Percentiles rank a stretch among this genome's conserved stretches.
Evolutionary conservation across 805 yeast species (phyloP).

Genomic region (Candida golubevii): DNA sequence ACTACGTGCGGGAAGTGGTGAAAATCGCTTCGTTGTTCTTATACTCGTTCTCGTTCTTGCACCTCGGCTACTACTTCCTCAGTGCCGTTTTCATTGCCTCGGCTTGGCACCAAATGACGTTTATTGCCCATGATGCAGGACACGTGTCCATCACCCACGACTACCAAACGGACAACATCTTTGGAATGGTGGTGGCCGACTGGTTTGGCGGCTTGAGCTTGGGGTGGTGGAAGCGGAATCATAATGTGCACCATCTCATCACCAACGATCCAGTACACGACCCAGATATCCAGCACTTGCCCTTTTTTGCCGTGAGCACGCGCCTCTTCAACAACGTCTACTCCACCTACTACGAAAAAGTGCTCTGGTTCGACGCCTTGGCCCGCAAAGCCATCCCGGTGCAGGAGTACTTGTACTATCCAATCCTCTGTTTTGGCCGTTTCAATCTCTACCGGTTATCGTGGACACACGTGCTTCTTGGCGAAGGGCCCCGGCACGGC

Average conservation of each 20-base stretch:
- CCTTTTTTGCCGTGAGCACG: slow-evolving; percentile 82
- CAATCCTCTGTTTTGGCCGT: slow-evolving; percentile 76
- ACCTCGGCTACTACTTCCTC: slow-evolving; percentile 38
- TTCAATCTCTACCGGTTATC: slow-evolving; percentile 80
- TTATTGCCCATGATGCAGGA: slow-evolving; percentile 88
- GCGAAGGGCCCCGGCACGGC: slow-evolving; percentile 76
- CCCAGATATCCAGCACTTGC: slow-evolving; percentile 91
- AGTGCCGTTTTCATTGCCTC: slow-evolving; percentile 68
- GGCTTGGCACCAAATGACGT: slow-evolving; percentile 87
- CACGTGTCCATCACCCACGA: slow-evolving; percentile 80
- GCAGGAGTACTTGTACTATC: slow-evolving; percentile 72
- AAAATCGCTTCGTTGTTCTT: slow-evolving; percentile 55
- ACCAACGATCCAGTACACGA: slow-evolving; percentile 94
- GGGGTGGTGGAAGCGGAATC: slow-evolving; percentile 95
- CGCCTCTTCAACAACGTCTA: slow-evolving; percentile 63
- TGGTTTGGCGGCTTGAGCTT: slow-evolving; percentile 83
- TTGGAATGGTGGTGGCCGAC: slow-evolving; percentile 71
- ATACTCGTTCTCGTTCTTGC: slow-evolving; percentile 47
- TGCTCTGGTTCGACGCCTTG: slow-evolving; percentile 60
- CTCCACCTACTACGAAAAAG: slow-evolving; percentile 74
- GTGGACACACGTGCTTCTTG: slow-evolving; percentile 71
- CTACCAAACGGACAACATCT: slow-evolving; percentile 67
- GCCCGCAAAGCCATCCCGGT: slow-evolving; percentile 57
- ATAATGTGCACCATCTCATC: slow-evolving; percentile 86
- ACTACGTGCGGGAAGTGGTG: slow-evolving; percentile 62